phyloP scores from a whole-genome alignment of 2,329 filamentous ascomycete species.

The Alternaria panax region DNA sequence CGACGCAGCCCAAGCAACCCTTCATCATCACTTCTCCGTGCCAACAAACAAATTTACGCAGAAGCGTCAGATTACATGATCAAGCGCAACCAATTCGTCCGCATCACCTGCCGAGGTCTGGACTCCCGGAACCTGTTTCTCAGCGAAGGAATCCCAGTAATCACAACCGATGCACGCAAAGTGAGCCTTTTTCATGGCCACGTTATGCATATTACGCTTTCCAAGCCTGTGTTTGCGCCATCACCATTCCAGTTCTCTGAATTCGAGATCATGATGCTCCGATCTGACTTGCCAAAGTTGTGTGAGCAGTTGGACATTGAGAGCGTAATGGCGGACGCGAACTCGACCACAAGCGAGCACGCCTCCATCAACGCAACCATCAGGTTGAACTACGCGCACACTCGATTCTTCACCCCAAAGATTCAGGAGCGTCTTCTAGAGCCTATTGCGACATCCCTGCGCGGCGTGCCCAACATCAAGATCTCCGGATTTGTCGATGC shows the following conservation, averaged over 20 bases:
- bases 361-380: constrained; percentile 26
- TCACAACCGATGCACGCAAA: constrained; percentile 25
- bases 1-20: constrained; percentile 28
- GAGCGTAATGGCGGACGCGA: constrained; percentile 33
- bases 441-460: constrained; percentile 28
- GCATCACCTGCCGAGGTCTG: constrained; percentile 34
- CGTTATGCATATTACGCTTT: constrained; percentile 38
- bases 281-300: constrained; percentile 32
- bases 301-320: constrained; percentile 36
- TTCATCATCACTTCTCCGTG: constrained; percentile 30
- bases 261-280: constrained; percentile 34
- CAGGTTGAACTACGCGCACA: constrained; percentile 24
- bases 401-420: constrained; percentile 25
- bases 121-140: constrained; percentile 30
- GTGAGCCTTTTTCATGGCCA: constrained; percentile 31
- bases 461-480: constrained; percentile 28
- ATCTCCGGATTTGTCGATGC: constrained; percentile 29
- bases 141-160: constrained; percentile 28
- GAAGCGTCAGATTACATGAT: constrained; percentile 40
- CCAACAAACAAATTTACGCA: constrained; percentile 38
- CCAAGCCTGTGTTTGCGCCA: constrained; percentile 25
- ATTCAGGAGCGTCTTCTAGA: constrained; percentile 31
- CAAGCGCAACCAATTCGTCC: constrained; percentile 39
- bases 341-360: constrained; percentile 30
- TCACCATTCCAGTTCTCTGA: constrained; percentile 28